Base-by-base conservation (phyloP, 2,329 filamentous ascomycete species). In the Monilinia fructigena region DNA sequence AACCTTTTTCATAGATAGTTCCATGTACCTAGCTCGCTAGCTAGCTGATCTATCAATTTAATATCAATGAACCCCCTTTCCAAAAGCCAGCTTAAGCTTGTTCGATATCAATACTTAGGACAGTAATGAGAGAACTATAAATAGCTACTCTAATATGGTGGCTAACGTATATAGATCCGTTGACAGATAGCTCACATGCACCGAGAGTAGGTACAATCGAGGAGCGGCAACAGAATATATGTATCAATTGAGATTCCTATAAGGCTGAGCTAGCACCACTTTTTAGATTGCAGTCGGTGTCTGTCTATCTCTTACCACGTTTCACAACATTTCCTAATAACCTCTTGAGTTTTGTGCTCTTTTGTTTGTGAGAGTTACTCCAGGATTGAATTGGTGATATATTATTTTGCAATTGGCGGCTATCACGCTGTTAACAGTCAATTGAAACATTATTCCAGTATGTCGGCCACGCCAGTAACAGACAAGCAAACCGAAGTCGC, bases 201-300 rank as follows among this genome's bases (percentile, higher is more conserved):
- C 28, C 28, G 18, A 20, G 20, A n/a, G 56, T 35, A 50, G 42
- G 56, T 23, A 60, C 56, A 38, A 47, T 60, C 56, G 28, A 23
- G 56, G 48, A 60, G 56, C n/a, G 18, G 56, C 11, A 35, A 35
- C 18, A 31, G 47, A 31, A 45, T 31, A n/a, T 16, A 35, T 23
- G 48, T 26, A 48, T 42, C 56, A 60, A 50, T 60, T 23, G 56
- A 50, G 48, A 2, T 18, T n/a, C 20, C 5, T 31, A 47, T 55
- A 56, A 56, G 50, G 50, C 52, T 63, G 61, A 45, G 38, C 56
- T 63, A 55, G 61, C 61, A 55, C 61, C 48, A 56, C 61, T 31
- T 47, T 63, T 63, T 56, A 56, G 52, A 63, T 56, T 56, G 40
- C 40, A 45, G 50, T 63, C 52, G 52, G 52, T 50, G 56, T 58